These are phyloP conservation scores for Meyerozyma smithsonii DNA, from an alignment of 1,139 yeast genomes.

Conservation along the genomic window DNA sequence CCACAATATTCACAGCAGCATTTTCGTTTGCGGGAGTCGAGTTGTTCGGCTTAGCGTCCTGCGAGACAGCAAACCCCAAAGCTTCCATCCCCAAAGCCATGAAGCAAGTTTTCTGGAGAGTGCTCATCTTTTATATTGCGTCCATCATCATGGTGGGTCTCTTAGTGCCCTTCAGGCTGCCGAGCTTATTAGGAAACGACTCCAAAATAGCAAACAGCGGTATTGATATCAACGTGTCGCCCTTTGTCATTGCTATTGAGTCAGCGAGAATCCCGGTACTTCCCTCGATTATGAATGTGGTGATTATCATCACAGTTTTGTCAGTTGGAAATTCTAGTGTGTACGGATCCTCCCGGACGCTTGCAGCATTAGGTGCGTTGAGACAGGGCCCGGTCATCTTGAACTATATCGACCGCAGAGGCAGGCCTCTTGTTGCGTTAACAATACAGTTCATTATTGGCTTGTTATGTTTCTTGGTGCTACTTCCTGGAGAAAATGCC, in stretches of 20 bases:
- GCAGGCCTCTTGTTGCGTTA: conserved; percentile 33
- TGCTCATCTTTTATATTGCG: conserved; percentile 26
- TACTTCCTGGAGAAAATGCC: conserved; percentile 20
- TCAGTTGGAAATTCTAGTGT: conserved; percentile 35
- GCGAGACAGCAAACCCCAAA: conserved; percentile 30
- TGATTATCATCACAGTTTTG: conserved; percentile 27
- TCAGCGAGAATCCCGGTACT: conserved; percentile 26
- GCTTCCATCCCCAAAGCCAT: conserved; percentile 31
- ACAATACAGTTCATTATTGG: conserved; percentile 23
- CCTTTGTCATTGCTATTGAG: conserved; percentile 37
- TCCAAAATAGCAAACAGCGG: conserved; percentile 7
- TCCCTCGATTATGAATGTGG: conserved; percentile 31
- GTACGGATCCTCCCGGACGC: conserved; percentile 32
- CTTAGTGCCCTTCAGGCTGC: conserved; percentile 25
- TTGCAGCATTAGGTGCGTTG: conserved; percentile 32
- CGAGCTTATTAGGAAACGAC: conserved; percentile 12
- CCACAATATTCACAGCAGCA: conserved; percentile 20
- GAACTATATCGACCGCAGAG: conserved; percentile 28
- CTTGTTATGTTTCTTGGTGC: conserved; percentile 26
- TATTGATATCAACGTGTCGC: conserved; percentile 29
- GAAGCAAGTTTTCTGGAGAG: conserved; percentile 33
- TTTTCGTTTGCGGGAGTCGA: conserved; percentile 25
- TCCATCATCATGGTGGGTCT: conserved; percentile 29
- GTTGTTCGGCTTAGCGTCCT: conserved; percentile 33
- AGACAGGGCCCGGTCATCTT: conserved; percentile 30